Evolutionary conservation across 164 flowering plant genomes (phyloP).

Genomic region (Aristolochia fimbriata): DNA sequence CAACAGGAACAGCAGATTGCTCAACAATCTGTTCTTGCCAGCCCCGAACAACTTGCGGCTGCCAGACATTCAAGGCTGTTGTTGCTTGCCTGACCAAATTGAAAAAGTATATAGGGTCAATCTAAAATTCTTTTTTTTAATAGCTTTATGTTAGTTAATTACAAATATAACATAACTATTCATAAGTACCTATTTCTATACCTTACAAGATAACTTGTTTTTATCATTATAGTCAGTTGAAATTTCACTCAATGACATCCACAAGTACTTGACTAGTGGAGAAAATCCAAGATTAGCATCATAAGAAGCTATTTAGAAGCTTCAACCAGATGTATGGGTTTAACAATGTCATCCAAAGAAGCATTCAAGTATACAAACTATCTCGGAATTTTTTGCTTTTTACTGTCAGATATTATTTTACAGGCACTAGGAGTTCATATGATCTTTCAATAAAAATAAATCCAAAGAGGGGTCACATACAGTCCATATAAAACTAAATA

Average conservation of each 20-base stretch:
- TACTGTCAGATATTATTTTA: no score
- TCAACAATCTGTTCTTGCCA: constrained; percentile 63
- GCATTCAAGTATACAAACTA: no score
- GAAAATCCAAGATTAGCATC: no score
- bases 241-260: not conserved
- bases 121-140: not conserved
- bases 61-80: constrained; percentile 91
- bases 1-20: constrained; percentile 56
- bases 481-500: no score
- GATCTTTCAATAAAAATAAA: no score
- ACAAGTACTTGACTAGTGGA: no score
- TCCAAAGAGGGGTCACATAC: no score
- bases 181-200: not conserved
- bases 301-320: no score
- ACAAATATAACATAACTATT: not conserved
- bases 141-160: not conserved
- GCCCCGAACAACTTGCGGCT: constrained; percentile 64
- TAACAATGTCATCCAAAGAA: no score
- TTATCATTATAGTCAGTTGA: not conserved
- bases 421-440: no score
- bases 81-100: constrained; percentile 56
- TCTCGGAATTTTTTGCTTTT: no score
- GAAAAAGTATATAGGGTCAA: not conserved
- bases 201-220: not conserved
- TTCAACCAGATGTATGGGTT: no score